A percentile compares a stretch with the other conserved stretches of the same genome.
Evolutionary conservation across 495 filamentous ascomycete species (phyloP).

Genomic region (Aspergillus bridgeri): DNA sequence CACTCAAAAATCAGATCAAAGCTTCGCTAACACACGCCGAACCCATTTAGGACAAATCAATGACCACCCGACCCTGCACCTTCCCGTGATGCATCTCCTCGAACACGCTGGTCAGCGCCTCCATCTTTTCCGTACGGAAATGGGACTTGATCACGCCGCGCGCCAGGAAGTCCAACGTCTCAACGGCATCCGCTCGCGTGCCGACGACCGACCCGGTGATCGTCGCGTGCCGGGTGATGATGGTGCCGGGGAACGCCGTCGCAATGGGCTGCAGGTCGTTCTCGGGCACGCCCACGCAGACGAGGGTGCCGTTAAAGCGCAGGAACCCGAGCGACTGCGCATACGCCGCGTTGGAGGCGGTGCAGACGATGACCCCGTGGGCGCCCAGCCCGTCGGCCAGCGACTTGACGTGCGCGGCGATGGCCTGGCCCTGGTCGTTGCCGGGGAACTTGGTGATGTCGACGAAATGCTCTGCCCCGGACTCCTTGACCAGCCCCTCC

Average conservation of each 20-base stretch:
- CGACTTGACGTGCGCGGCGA: constrained; percentile 54
- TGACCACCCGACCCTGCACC: constrained; percentile 56
- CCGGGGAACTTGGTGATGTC: constrained; percentile 55
- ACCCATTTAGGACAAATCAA: constrained; percentile 46
- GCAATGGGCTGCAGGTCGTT: constrained; percentile 55
- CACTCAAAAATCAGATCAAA: not conserved
- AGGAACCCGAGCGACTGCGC: constrained; percentile 56
- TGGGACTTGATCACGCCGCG: constrained; percentile 61
- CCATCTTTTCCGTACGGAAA: constrained; percentile 57
- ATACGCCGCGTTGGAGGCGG: constrained; percentile 64
- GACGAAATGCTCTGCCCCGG: constrained; percentile 67
- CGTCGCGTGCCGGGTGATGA: constrained; percentile 51
- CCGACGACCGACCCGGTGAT: constrained; percentile 65
- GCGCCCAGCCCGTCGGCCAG: constrained; percentile 63
- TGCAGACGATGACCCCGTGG: constrained; percentile 60
- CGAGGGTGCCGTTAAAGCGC: constrained; percentile 58
- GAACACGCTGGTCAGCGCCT: constrained; percentile 57
- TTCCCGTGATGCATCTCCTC: constrained; percentile 56
- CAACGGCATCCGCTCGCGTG: constrained; percentile 61
- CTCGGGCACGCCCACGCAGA: constrained; percentile 70
- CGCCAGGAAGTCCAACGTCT: constrained; percentile 61
- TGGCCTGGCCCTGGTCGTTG: constrained; percentile 42
- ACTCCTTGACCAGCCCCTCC: constrained; percentile 53
- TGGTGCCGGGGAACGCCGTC: constrained; percentile 45
- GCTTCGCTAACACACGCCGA: not conserved